Base-by-base conservation (phyloP, 169 alveolate genomes). In the Cryptosporidium felis region DNA sequence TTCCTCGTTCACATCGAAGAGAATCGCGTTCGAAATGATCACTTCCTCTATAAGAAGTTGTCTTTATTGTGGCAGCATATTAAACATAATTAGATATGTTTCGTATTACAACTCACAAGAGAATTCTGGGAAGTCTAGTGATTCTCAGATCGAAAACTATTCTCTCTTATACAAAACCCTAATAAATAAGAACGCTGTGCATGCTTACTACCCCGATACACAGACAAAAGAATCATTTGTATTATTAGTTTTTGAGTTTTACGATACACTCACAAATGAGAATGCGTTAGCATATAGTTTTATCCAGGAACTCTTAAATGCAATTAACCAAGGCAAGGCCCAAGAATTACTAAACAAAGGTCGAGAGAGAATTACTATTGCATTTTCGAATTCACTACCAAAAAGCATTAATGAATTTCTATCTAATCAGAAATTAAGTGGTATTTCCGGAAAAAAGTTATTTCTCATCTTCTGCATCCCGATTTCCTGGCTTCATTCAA, bases 31-130 rank as follows among this genome's bases (percentile, higher is more conserved):
- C 40, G 67, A 53, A 53, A 74, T 74, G 85, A 23, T 74, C 8
- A 51, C 85, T 1, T 74, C 66, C 10, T 42, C 74, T 5, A 53
- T 74, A 51, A 74, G 58, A 49, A 53, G 18, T 10, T 53, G 63
- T 32, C 56, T 74, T 38, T 56, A 74, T 32, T 74, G 60, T 36
- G 66, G 74, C 14, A 74, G 56, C 18, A 23, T 53, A n/a, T 14
- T 74, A 18, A 74, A 74, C 38, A 30, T 44, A 40, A 74, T 74
- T 10, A 74, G 85, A 74, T 74, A 74, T 16, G 56, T 74, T 4
- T 36, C 85, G 14, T 74, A 26, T 34, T 74, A 36, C 42, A 23
- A 59, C 26, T 34, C 16, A 3, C 5, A 26, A 14, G 66, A 34
- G 3, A 44, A 53, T 26, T 41, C 21, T 26, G 9, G 34, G 3